Percentiles rank a stretch among this genome's conserved stretches.
Conservation (phyloP, 1,284 basidiomycete genomes). For the Ustilago sp. region DNA sequence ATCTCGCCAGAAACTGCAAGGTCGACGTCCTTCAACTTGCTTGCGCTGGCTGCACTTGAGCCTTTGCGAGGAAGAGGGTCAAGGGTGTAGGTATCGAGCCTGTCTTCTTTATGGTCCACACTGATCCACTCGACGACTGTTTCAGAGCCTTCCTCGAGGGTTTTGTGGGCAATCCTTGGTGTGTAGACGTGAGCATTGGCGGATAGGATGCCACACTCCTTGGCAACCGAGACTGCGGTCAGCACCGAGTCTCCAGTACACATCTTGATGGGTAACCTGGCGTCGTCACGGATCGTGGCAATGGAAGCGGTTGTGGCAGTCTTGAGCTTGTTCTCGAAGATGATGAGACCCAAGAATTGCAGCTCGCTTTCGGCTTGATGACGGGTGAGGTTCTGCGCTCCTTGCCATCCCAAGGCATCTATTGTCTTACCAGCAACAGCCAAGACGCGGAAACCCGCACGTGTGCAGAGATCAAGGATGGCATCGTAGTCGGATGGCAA, state of each 20-base stretch:
- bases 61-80: slow-evolving; percentile 12
- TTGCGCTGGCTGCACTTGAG: not conserved
- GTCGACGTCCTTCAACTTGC: slow-evolving; percentile 34
- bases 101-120: slow-evolving; percentile 23
- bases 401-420: slow-evolving; percentile 94
- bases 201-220: slow-evolving; percentile 45
- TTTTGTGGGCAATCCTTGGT: slow-evolving; percentile 19
- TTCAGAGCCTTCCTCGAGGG: not conserved
- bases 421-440: slow-evolving; percentile 97
- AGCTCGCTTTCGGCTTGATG: slow-evolving; percentile 95
- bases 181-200: slow-evolving; percentile 31
- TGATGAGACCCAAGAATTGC: slow-evolving; percentile 92
- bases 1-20: slow-evolving; percentile 54
- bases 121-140: slow-evolving; percentile 47
- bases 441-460: slow-evolving; percentile 96
- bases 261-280: slow-evolving; percentile 51
- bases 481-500: slow-evolving; percentile 93
- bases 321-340: slow-evolving; percentile 99
- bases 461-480: slow-evolving; percentile 94
- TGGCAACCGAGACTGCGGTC: slow-evolving; percentile 53
- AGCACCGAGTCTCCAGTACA: slow-evolving; percentile 55
- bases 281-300: slow-evolving; percentile 39
- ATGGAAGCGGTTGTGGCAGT: slow-evolving; percentile 81
- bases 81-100: slow-evolving; percentile 50
- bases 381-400: slow-evolving; percentile 93